Evolutionary conservation across 257 asterid species (phyloP).

Genomic region (Paulownia fortunei): DNA sequence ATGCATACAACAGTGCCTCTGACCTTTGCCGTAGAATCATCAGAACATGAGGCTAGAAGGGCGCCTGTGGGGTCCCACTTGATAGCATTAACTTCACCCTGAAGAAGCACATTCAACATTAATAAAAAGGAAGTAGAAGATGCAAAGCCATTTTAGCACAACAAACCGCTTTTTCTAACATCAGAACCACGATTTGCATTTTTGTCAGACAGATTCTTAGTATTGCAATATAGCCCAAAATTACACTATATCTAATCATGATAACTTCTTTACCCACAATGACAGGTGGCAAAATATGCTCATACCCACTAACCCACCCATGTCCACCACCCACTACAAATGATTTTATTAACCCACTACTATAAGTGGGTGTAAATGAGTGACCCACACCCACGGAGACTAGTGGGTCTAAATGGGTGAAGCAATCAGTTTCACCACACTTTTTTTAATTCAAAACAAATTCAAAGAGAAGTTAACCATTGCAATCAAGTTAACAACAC

Average conservation of each 20-base stretch:
- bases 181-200: not conserved
- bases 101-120: constrained; percentile 26
- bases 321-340: not conserved
- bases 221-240: not conserved
- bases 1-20: constrained; percentile 12
- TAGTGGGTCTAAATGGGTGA: not conserved
- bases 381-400: not conserved
- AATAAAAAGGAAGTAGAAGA: not conserved
- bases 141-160: not conserved
- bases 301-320: not conserved
- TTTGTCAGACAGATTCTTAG: not conserved
- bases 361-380: too few relatives aligned
- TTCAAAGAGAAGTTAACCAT: not conserved
- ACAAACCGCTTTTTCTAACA: not conserved
- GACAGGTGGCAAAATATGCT: not conserved
- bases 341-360: not conserved
- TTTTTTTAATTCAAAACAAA: not conserved
- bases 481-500: not conserved
- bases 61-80: constrained; percentile 87
- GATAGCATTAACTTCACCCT: constrained; percentile 90
- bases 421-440: not conserved
- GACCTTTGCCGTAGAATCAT: constrained; percentile 83
- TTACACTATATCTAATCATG: not conserved
- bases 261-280: not conserved
- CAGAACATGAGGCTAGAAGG: constrained; percentile 83